Conservation (phyloP, 208 protist genomes). For the Leishmania arabica region DNA sequence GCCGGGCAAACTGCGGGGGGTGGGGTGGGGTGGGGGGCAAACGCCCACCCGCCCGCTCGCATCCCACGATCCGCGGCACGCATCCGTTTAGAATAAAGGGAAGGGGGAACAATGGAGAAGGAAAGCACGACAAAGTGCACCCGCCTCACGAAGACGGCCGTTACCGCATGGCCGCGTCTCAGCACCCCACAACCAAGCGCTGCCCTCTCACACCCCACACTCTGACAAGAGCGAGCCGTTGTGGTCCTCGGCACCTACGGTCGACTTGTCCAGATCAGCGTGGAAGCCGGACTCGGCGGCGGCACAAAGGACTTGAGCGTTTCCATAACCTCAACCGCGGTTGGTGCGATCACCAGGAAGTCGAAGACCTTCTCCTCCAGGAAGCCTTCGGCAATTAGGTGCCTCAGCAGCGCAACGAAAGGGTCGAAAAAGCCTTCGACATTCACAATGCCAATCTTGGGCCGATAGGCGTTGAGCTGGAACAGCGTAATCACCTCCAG, state of each 20-base stretch:
- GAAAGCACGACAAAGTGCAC: not conserved
- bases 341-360: slow-evolving; percentile 50
- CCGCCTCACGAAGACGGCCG: not conserved
- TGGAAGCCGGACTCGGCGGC: slow-evolving; percentile 30
- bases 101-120: too few species aligned
- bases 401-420: slow-evolving; percentile 54
- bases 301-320: slow-evolving; percentile 41
- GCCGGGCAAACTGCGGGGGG: not conserved
- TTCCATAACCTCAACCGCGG: slow-evolving; percentile 53
- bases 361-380: slow-evolving; percentile 39
- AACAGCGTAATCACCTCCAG: slow-evolving; percentile 83
- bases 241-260: slow-evolving; percentile 24
- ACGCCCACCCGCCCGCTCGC: too few species aligned
- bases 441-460: slow-evolving; percentile 79
- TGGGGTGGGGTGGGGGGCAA: too few species aligned
- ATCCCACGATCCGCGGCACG: not conserved
- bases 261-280: slow-evolving; percentile 49
- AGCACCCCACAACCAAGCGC: not conserved
- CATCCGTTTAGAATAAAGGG: too few species aligned
- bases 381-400: slow-evolving; percentile 73
- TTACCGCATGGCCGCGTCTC: not conserved
- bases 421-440: slow-evolving; percentile 72
- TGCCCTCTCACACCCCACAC: not conserved
- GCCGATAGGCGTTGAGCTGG: slow-evolving; percentile 74
- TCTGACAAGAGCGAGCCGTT: not conserved